phyloP scores from a whole-genome alignment of 495 filamentous ascomycete species.

The Antarctomyces pellizariae region DNA sequence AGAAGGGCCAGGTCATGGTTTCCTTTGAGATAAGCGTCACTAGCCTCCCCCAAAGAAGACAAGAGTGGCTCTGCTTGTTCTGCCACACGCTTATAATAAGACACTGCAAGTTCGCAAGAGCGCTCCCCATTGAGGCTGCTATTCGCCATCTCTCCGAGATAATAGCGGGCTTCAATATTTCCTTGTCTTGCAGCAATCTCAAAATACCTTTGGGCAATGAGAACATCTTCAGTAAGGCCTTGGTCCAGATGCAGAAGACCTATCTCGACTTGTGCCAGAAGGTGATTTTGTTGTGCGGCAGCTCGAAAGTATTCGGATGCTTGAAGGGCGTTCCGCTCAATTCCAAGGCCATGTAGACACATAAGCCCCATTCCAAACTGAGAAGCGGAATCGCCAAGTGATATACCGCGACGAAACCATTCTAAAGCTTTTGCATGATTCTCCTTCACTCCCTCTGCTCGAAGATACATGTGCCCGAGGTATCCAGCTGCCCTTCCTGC shows the following conservation, averaged over 20 bases:
- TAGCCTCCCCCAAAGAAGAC: conserved; percentile 69
- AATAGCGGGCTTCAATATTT: conserved; percentile 86
- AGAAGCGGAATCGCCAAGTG: conserved; percentile 61
- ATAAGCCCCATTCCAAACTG: conserved; percentile 73
- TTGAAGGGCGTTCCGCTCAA: conserved; percentile 44
- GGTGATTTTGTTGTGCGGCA: conserved; percentile 64
- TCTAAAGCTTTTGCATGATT: conserved; percentile 46
- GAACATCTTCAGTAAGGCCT: conserved; percentile 37
- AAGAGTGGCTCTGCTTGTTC: conserved; percentile 73
- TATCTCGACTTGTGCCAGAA: conserved; percentile 61
- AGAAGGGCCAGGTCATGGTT: conserved; percentile 70
- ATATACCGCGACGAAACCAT: conserved; percentile 74
- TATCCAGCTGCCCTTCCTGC: conserved; percentile 80
- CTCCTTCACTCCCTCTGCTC: conserved; percentile 74
- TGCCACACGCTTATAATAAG: conserved; percentile 86
- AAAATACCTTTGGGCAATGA: conserved; percentile 62
- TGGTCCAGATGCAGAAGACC: conserved; percentile 82
- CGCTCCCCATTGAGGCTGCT: conserved; percentile 59
- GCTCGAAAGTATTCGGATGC: conserved; percentile 65
- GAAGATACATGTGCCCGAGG: conserved; percentile 78
- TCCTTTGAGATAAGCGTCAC: conserved; percentile 60
- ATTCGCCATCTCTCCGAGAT: conserved; percentile 74
- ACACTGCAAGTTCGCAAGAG: conserved; percentile 56
- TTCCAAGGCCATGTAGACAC: conserved; percentile 66
- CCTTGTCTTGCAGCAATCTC: conserved; percentile 76